Base-by-base conservation (phyloP, 192 early-diverging fungal genomes). In the Umbelopsis vinacea region DNA sequence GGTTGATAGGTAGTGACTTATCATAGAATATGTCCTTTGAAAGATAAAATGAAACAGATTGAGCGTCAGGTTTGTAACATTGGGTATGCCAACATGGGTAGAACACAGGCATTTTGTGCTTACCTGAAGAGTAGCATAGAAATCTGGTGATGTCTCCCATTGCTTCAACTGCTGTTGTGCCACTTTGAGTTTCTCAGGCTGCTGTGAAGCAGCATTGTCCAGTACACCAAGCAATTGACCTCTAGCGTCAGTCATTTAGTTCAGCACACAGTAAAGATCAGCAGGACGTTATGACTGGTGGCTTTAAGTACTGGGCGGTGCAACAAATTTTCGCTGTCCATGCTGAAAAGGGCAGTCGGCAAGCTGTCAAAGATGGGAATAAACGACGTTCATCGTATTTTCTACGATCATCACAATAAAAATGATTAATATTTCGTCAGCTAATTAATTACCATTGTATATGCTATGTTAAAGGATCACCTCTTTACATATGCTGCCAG, bases 1-100 rank as follows among this genome's bases (percentile, higher is more conserved):
- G 76, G 55, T 88, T 84, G 55, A 79, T 79, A 17, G 91, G 86
- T 23, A 94, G 53, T 12, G 84, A 77, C n/a, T 72, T 74, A 69
- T 95, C 91, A 14, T 86, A 88, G 38, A 91, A 92, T 50, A 97
- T 89, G 46, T 91, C 89, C 92, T 93, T 74, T 43, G 6, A 46
- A n/a, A 22, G 6, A 17, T 29, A 12, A 71, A 66, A 66, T 14
- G 66, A 71, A 9, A 50, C 9, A 66, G 17, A 70, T 66, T 15
- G 17, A 67, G 29, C 17, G 38, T 4, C 22, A 52, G 2, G 29
- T 24, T 22, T 15, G 9, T 7, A 7, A 43, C 2, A 35, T 4
- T n/a, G 52, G 19, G 17, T 8, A 60, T 21, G 33, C 52, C 4
- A 38, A 37, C 9, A 66, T 54, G 14, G 19, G 29, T 29, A 2